Evolutionary conservation across 495 filamentous ascomycete genomes (phyloP).

Genomic region (Chaetomidium leptoderma): DNA sequence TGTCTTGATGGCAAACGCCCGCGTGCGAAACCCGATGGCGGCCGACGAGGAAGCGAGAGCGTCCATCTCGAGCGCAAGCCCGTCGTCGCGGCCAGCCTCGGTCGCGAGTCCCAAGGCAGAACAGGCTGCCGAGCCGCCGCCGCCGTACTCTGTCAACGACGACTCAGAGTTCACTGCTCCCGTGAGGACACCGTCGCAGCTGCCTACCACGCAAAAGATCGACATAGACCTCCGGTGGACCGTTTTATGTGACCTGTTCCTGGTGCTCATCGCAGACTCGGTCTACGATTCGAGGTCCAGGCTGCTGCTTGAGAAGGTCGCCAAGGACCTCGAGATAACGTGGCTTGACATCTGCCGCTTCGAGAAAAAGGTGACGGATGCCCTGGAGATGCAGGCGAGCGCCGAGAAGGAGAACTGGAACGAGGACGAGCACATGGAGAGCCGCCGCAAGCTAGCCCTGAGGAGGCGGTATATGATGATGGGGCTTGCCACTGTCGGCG

Average conservation of each 20-base stretch:
- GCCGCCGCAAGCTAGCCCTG: slow-evolving; percentile 69
- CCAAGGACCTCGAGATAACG: slow-evolving; percentile 68
- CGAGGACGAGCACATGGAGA: slow-evolving; percentile 91
- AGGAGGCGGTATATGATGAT: slow-evolving; percentile 88
- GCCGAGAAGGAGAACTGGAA: slow-evolving; percentile 96
- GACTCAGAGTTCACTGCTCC: slow-evolving; percentile 63
- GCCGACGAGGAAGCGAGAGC: slow-evolving; percentile 18
- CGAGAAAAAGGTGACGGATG: slow-evolving; percentile 95
- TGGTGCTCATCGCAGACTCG: slow-evolving; percentile 91
- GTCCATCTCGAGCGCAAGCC: slow-evolving; percentile 12
- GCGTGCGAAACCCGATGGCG: slow-evolving; percentile 90
- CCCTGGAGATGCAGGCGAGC: slow-evolving; percentile 92
- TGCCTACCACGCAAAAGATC: slow-evolving; percentile 74
- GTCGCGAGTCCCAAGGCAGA: slow-evolving; percentile 34
- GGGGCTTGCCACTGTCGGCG: slow-evolving; percentile 94
- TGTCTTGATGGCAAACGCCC: slow-evolving; percentile 84
- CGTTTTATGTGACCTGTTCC: slow-evolving; percentile 91
- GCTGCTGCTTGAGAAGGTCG: slow-evolving; percentile 78
- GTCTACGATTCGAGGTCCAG: slow-evolving; percentile 89
- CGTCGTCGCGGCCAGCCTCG: slow-evolving; percentile 25
- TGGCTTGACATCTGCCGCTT: slow-evolving; percentile 96
- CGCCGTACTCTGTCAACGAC: slow-evolving; percentile 66
- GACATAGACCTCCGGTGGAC: slow-evolving; percentile 98
- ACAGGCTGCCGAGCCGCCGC: slow-evolving; percentile 51
- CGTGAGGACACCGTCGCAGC: slow-evolving; percentile 73